These are phyloP conservation scores for Corymbia calophylla DNA, from an alignment of 441 rosid species.

Conservation along the genomic window DNA sequence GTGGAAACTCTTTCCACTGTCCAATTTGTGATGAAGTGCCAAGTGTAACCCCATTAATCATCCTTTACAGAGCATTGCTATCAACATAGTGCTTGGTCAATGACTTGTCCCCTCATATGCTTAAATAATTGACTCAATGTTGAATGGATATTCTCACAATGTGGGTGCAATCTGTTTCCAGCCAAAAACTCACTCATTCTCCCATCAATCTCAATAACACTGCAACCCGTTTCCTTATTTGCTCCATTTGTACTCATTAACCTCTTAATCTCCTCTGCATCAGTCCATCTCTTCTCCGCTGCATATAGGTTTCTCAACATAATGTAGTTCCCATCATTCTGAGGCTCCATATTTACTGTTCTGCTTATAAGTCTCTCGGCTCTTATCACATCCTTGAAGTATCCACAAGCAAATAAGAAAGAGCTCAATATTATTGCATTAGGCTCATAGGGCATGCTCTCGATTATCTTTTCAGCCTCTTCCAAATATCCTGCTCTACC, in stretches of 20 bases:
- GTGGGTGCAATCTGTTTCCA: conserved; percentile 31
- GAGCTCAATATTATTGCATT: conserved; percentile 45
- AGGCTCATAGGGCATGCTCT: conserved; percentile 36
- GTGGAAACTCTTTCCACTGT: neutral
- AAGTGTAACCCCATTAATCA: neutral
- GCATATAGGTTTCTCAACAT: conserved; percentile 45
- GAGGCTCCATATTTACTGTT: conserved; percentile 24
- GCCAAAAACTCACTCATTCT: conserved; percentile 37
- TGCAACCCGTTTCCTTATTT: conserved; percentile 45
- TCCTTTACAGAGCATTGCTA: neutral
- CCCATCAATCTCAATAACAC: conserved; percentile 37
- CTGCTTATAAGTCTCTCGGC: conserved; percentile 31
- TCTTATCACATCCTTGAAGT: conserved; percentile 26
- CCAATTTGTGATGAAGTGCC: neutral
- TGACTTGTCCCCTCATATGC: conserved; percentile 26
- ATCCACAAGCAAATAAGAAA: conserved; percentile 43
- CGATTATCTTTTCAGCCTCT: conserved; percentile 42
- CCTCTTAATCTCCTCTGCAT: conserved; percentile 28
- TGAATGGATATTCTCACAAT: conserved; percentile 11
- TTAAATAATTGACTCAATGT: conserved; percentile 25
- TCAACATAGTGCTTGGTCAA: neutral
- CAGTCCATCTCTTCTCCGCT: conserved; percentile 39
- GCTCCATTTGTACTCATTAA: conserved; percentile 39
- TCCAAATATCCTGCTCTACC: conserved; percentile 41
- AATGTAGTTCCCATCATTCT: conserved; percentile 41